Evolutionary conservation across 2,329 filamentous ascomycete species (phyloP), one percentile per base, ranked within the genome.

Genomic region (Fusarium nematophilum): DNA sequence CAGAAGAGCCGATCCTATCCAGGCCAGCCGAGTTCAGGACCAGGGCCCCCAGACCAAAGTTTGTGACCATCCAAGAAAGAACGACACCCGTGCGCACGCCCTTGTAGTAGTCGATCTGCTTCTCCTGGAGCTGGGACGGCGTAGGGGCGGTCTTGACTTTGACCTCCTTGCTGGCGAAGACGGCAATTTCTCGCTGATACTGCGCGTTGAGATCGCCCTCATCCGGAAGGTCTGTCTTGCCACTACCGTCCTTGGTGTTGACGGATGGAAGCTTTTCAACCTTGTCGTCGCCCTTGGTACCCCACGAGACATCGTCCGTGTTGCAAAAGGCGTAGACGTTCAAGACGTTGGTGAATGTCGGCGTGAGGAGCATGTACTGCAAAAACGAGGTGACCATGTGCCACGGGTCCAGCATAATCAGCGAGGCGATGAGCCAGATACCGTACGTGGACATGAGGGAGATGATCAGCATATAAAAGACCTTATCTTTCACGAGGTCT

Each of bases 261-360:
- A 95, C 94, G 0, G 89, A 92, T 2, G 92, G 92, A 47, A 97
- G 86, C 72, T 94, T 93, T 68, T 96, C 93, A 6, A 94, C 85
- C 76, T 97, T 97, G 78, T 97, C 94, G 74, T 98, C 95, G 69
- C 95, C 95, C 77, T 98, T 99, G 34, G 95, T 99, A 37, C 95
- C 95, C 95, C 95, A 99, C 0, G 93, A 96, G 15, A 99, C 93
- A 74, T 99, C 95, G 84, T 99, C 95, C 0, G 94, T 96, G 79
- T 99, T 99, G 82, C 95, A 98, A 78, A 99, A 99, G 58, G 94
- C 94, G 77, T 98, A 99, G 53, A 99, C 95, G 81, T 98, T 99
- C 70, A 99, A 88, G 55, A 98, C 93, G 77, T 98, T 99, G 80
- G 96, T 96, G 79, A 97, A 99, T 1, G 93, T 97, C 0, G 95